These are phyloP conservation scores for Jamesozyma hellenica DNA, from an alignment of 805 yeast species.

Conservation along the genomic window DNA sequence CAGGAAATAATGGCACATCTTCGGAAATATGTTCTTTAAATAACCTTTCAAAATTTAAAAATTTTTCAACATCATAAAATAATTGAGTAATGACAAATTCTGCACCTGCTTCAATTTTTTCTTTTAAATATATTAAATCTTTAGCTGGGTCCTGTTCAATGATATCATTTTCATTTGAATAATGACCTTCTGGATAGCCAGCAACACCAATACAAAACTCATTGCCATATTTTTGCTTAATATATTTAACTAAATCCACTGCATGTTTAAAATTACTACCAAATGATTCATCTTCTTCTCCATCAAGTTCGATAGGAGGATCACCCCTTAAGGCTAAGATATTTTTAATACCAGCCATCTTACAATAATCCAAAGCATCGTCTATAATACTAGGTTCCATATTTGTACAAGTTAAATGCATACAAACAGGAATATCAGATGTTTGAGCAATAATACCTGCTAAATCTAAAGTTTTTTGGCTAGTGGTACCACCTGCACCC, in stretches of 20 bases:
- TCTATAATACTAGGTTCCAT: conserved; percentile 72
- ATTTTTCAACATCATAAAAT: conserved; percentile 79
- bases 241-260: conserved; percentile 76
- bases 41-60: conserved; percentile 49
- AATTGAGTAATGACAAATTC: conserved; percentile 86
- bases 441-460: conserved; percentile 69
- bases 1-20: conserved; percentile 63
- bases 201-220: conserved; percentile 94
- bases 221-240: conserved; percentile 58
- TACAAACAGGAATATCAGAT: conserved; percentile 76
- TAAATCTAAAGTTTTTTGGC: conserved; percentile 73
- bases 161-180: conserved; percentile 2
- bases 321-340: conserved; percentile 93
- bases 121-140: conserved; percentile 73
- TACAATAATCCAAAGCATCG: conserved; percentile 62
- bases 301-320: conserved; percentile 61
- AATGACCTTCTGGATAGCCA: conserved; percentile 94
- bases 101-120: conserved; percentile 89
- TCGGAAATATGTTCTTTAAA: conserved; percentile 35
- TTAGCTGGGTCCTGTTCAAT: conserved; percentile 51
- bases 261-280: conserved; percentile 56
- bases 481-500: conserved; percentile 98
- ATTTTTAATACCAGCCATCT: conserved; percentile 69
- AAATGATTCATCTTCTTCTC: conserved; percentile 24
- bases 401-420: conserved; percentile 94